These are phyloP conservation scores for Scopulariopsis brevicaulis DNA, from an alignment of 2,329 filamentous ascomycete species.

Conservation along the genomic window DNA sequence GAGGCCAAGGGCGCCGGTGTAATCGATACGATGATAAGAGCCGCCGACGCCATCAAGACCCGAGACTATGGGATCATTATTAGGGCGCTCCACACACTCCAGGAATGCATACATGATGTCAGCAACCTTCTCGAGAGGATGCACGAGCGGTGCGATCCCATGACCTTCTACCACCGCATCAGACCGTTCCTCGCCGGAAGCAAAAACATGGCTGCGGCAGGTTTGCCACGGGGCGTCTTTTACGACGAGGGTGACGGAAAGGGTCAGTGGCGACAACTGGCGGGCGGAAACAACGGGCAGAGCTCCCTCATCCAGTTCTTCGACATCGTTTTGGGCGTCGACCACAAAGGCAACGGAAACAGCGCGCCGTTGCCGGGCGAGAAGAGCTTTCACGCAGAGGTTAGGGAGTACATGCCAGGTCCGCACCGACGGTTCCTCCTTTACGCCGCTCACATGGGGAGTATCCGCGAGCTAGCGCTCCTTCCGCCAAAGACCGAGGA, in stretches of 20 bases:
- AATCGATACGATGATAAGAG: constrained; percentile 66
- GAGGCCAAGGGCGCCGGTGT: constrained; percentile 68
- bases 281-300: constrained; percentile 91
- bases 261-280: constrained; percentile 61
- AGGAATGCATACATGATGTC: constrained; percentile 56
- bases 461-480: constrained; percentile 60
- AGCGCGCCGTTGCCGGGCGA: constrained; percentile 11
- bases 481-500: constrained; percentile 37
- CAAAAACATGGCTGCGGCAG: constrained; percentile 82
- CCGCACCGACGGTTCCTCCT: constrained; percentile 70
- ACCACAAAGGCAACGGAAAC: constrained; percentile 43
- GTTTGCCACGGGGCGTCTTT: constrained; percentile 70
- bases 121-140: constrained; percentile 63
- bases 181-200: constrained; percentile 82
- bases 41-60: constrained; percentile 56
- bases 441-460: constrained; percentile 56
- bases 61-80: constrained; percentile 51
- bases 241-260: constrained; percentile 65
- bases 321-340: constrained; percentile 73
- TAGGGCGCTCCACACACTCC: constrained; percentile 52
- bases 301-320: constrained; percentile 90
- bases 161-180: constrained; percentile 82
- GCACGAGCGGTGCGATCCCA: constrained; percentile 80
- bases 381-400: constrained; percentile 46
- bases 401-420: constrained; percentile 84